These are phyloP conservation scores for Tricholoma saponaceum DNA, from an alignment of 768 basidiomycete species.

Conservation along the genomic window DNA sequence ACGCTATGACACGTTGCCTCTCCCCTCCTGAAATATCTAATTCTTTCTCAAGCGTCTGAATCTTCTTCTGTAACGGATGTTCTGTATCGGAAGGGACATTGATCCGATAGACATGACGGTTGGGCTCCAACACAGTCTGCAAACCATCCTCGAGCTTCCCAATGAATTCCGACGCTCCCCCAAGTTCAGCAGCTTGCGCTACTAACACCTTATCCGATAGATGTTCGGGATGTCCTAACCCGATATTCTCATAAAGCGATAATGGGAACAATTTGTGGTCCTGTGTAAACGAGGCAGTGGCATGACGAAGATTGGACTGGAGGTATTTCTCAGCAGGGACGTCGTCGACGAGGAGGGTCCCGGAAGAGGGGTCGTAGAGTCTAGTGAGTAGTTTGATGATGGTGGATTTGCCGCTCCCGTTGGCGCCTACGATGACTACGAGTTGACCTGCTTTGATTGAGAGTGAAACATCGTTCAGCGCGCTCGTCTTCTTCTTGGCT, in stretches of 20 bases:
- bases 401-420: slow-evolving; percentile 54
- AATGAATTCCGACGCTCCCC: slow-evolving; percentile 21
- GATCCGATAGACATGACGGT: not conserved
- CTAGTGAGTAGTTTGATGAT: slow-evolving; percentile 47
- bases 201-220: slow-evolving; percentile 17
- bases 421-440: slow-evolving; percentile 54
- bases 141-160: slow-evolving; percentile 13
- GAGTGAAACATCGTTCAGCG: slow-evolving; percentile 37
- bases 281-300: slow-evolving; percentile 47
- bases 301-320: slow-evolving; percentile 34
- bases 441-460: slow-evolving; percentile 42
- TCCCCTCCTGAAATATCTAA: slow-evolving; percentile 22
- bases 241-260: slow-evolving; percentile 40
- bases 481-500: slow-evolving; percentile 27
- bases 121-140: slow-evolving; percentile 17
- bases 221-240: slow-evolving; percentile 19
- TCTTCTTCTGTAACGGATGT: slow-evolving; percentile 13
- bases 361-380: slow-evolving; percentile 42
- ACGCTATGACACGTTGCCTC: slow-evolving; percentile 25
- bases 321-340: slow-evolving; percentile 33
- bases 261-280: slow-evolving; percentile 46
- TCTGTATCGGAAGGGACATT: slow-evolving; percentile 14
- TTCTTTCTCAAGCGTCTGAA: slow-evolving; percentile 14
- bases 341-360: slow-evolving; percentile 41
- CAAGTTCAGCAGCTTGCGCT: slow-evolving; percentile 25